Conservation (phyloP, 306 rosid species). For the Cucurbita argyrosperma region DNA sequence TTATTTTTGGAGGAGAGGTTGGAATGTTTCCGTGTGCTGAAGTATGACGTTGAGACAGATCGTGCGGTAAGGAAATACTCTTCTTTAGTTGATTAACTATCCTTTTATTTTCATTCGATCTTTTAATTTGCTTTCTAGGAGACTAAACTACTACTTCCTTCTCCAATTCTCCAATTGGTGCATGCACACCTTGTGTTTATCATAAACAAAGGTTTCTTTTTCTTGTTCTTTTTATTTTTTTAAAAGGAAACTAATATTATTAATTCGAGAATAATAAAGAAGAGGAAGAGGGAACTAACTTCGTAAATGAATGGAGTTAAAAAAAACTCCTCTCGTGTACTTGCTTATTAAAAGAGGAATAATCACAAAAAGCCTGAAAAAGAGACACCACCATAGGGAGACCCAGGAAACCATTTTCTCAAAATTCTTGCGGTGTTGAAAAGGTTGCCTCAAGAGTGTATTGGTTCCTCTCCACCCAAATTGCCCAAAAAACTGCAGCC, state of each 20-base stretch:
- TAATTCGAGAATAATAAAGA: background rate
- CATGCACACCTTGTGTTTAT: background rate
- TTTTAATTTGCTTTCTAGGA: background rate
- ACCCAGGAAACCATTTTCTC: background rate
- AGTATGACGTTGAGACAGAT: slow-evolving; percentile 84
- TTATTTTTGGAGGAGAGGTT: slow-evolving; percentile 96
- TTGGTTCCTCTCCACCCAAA: background rate
- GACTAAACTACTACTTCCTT: background rate
- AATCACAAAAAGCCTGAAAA: background rate
- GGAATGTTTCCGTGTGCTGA: slow-evolving; percentile 90
- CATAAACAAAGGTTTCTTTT: background rate
- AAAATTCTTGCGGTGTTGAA: background rate
- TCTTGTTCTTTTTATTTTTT: background rate
- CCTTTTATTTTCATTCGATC: background rate
- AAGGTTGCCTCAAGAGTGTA: background rate
- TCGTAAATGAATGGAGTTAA: background rate
- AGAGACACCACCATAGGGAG: background rate
- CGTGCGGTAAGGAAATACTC: slow-evolving; percentile 52
- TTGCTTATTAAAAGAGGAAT: background rate
- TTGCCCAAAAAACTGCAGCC: background rate
- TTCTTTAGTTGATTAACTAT: background rate
- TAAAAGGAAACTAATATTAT: background rate
- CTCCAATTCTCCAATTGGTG: background rate
- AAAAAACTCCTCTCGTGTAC: background rate
- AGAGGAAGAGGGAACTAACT: background rate